Conservation (phyloP, 345 rosid genomes). For the Syzygium jambos region DNA sequence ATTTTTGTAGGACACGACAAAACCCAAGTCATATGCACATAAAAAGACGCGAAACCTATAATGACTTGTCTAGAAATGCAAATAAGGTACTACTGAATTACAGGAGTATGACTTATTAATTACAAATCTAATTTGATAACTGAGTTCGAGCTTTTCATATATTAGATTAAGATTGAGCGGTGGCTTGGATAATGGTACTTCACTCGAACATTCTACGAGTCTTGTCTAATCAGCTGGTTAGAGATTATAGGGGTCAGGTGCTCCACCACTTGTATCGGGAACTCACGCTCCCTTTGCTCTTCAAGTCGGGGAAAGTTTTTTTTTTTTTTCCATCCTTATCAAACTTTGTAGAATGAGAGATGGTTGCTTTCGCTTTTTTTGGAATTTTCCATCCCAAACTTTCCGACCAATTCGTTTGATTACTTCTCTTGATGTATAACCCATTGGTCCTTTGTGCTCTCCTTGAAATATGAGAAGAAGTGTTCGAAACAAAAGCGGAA, state of each 20-base stretch:
- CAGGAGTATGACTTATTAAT: background rate
- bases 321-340: background rate
- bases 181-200: too few species aligned
- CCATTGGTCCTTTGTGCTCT: background rate
- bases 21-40: background rate
- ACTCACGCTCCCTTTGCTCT: background rate
- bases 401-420: background rate
- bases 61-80: background rate
- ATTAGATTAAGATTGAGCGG: background rate
- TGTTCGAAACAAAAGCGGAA: too few species aligned
- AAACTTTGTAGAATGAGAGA: background rate
- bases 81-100: background rate
- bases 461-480: background rate
- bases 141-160: background rate
- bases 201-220: too few species aligned
- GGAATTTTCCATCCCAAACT: background rate
- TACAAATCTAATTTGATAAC: background rate
- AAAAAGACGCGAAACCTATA: background rate
- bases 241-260: background rate
- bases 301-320: background rate
- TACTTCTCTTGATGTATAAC: background rate
- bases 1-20: background rate
- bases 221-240: background rate
- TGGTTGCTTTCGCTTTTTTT: background rate
- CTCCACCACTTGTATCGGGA: background rate